phyloP scores from a whole-genome alignment of 257 asterid genomes.

The Striga asiatica region DNA sequence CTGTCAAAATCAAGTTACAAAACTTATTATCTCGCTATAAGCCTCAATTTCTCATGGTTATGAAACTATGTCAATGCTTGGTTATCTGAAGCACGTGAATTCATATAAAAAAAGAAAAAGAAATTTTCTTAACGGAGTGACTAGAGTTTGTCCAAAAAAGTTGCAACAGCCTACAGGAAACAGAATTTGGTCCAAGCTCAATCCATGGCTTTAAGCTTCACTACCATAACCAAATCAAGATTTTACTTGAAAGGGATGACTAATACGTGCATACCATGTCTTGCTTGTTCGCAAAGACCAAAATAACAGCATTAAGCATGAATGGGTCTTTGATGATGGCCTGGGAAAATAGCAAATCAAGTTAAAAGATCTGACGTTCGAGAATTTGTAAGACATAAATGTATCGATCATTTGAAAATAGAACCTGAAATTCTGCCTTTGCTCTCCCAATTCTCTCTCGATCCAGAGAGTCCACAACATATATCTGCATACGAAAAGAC shows the following conservation, averaged over 20 bases:
- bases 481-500: conserved; percentile 43
- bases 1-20: no score
- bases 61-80: no score
- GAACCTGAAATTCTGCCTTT: conserved; percentile 85
- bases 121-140: no score
- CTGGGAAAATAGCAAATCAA: conserved; percentile 30
- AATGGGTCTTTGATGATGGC: conserved; percentile 85
- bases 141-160: no score
- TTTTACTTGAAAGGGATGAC: conserved; percentile 1
- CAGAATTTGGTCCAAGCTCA: not conserved
- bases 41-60: no score
- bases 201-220: not conserved
- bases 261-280: conserved; percentile 56
- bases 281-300: conserved; percentile 95
- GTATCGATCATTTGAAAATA: conserved; percentile 17
- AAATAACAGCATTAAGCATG: conserved; percentile 88
- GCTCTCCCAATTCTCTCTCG: conserved; percentile 83
- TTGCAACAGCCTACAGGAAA: not conserved
- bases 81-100: no score
- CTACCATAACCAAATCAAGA: not conserved
- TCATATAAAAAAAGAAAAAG: no score
- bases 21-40: no score
- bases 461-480: conserved; percentile 93
- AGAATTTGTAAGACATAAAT: conserved; percentile 16
- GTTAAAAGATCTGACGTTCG: conserved; percentile 17